Evolutionary conservation across 75 land plant genomes (phyloP), one percentile per base, ranked within the genome.

Genomic region (Cryptomeria japonica): DNA sequence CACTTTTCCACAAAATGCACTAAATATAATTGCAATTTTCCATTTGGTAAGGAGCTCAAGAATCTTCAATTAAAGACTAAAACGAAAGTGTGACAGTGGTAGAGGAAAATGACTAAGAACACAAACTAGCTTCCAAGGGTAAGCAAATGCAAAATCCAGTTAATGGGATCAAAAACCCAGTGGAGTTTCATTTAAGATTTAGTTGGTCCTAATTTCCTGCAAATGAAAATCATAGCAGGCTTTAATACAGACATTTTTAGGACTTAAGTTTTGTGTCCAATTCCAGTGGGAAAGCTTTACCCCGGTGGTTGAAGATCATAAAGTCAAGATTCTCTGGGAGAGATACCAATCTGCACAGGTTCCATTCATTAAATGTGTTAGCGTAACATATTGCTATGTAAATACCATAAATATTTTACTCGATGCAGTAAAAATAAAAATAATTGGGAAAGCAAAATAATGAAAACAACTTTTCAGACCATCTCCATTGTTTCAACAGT

Each of bases 251-350:
- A 22, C 28, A 80, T 39, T 56, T 80, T 25, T 77, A 88, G 39
- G 39, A 42, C 46, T 92, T 92, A 56, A 94, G 73, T 88, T 92
- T 91, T 85, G 91, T 3, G 32, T 90, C 90, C 18, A 88, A 70
- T 38, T 93, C 89, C 42, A 87, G 87, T 28, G 93, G 94, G 41
- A 96, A 92, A 7, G 88, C 89, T 87, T 87, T 94, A 83, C 96
- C 97, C 15, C 99, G 95, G 80, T 97, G 99, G 85, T 96, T 97
- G 93, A 97, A 97, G 56, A 94, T 95, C 96, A 97, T 97, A 89
- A 93, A 97, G 80, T 96, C 99, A 31, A 91, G 70, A 83, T 96
- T 96, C 79, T 88, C 93, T 58, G 97, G 92, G 44, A 97, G 89
- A 44, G 91, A 89, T 34, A 94, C 93, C 72, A 92, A 56, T 88